Base-by-base conservation (phyloP, 805 yeast species). In the Ogataea pignaliae region DNA sequence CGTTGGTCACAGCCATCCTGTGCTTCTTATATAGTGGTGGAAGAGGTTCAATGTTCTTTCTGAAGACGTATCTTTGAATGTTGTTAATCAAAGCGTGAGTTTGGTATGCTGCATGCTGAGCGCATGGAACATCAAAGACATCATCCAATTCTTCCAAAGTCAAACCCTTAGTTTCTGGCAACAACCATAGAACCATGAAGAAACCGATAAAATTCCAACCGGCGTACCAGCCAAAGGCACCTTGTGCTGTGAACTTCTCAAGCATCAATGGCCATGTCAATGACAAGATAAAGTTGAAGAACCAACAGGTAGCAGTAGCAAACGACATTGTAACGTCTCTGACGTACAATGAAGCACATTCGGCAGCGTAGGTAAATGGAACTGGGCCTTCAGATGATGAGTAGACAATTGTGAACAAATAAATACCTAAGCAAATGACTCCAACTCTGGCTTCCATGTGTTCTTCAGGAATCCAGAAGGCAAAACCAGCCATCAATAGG, bases 301-400 rank as follows among this genome's bases (percentile, higher is more conserved):
- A 81, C 87, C 87, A 82, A 60, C 84, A 71, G 14, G 83, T 78
- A 16, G 86, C 83, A 29, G 90, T 81, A 28, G 90, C 91, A 50
- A 81, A 70, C 2, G 89, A 81, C 81, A 88, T 83, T 42, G 91
- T 90, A 42, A 85, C 66, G 52, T 87, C 89, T 66, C 95, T 78
- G 48, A 85, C 78, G 57, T 84, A 83, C 56, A 86, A 70, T 48
- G 91, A 88, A 68, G 84, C 78, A 55, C 84, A 85, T 64, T 88
- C 96, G 10, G 95, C 95, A 18, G 89, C 82, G 59, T 88, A 85
- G 2, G 93, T 84, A 68, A 88, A 88, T 3, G 96, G 95, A 37
- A 88, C 93, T 12, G 93, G 95, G 36, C 96, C 96, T 62, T 85
- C 88, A 44, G 95, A 91, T 3, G 86, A 79, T 0, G 95, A 85